Evolutionary conservation across 805 yeast species (phyloP), one percentile per base, ranked within the genome.

Genomic region (Lipomyces yamanashiensis): DNA sequence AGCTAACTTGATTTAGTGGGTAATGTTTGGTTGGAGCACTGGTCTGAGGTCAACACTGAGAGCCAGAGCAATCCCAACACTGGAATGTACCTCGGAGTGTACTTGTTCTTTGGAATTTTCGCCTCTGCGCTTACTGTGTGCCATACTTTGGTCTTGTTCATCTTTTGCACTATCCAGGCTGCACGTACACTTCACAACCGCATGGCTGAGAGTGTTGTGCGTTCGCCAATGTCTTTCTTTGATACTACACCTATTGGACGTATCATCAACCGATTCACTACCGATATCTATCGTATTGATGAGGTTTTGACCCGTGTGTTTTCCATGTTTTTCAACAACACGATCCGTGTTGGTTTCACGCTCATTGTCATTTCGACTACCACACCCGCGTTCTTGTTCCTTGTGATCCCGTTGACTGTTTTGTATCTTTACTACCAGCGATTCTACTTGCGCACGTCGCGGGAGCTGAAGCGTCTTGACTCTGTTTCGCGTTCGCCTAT

Each of bases 191-290:
- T 79, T 34, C 98, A 92, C 75, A 82, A 86, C 65, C 76, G 78
- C 17, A 91, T 92, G 97, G 85, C 92, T 4, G 76, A 76, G 43
- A 74, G 83, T 59, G 95, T 92, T 13, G 76, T 93, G 64, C 82
- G 92, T 68, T 95, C 97, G 0, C 98, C 98, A 66, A 93, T 92
- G 98, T 83, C 90, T 39, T 92, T 93, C 75, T 92, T 92, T 73
- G 98, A 92, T 76, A 91, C 97, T 1, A 92, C 98, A 0, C 98
- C 98, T 61, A 86, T 92, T 68, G 98, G 98, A 43, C 84, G 98
- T 78, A 85, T 92, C 62, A 79, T 92, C 75, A 92, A 92, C 79
- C 82, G 98, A 74, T 92, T 92, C 75, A 90, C 97, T 2, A 92
- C 86, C 74, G 98, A 92, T 80, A 84, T 92, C 58, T 90, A 90